Base-by-base conservation (phyloP, 371 early-diverging fungal genomes). In the Mortierella sp. region DNA sequence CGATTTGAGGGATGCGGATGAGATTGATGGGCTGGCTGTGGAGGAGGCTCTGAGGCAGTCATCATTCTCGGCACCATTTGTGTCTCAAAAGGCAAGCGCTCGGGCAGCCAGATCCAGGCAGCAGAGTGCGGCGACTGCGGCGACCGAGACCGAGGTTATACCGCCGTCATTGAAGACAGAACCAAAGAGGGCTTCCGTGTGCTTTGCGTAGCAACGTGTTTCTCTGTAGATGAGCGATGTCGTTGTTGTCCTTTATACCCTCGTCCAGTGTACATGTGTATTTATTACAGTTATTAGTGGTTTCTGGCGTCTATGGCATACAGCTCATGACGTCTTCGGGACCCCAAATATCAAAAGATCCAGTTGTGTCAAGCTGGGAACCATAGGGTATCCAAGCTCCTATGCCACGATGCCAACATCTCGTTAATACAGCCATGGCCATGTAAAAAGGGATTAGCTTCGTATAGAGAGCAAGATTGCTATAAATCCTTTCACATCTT, bases 271-370 rank as follows among this genome's bases (percentile, higher is more conserved):
- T n/a, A n/a, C n/a, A n/a, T n/a, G n/a, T n/a, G n/a, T n/a, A n/a
- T 34, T 34, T 34, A 34, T 34, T 34, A 11, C 37, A 34, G 7
- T 34, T 14, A 11, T 34, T 34, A 2, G n/a, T n/a, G n/a, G n/a
- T n/a, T n/a, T n/a, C n/a, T n/a, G n/a, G n/a, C n/a, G n/a, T n/a
- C n/a, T n/a, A n/a, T n/a, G n/a, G n/a, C n/a, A 39, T 39, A 14
- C 39, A 3, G 11, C 21, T 54, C 24, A 55, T n/a, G 28, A 42
- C 14, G 32, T 15, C 21, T 62, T 64, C 1, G 65, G n/a, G 3
- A 53, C 52, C n/a, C 76, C 76, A 64, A 75, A 76, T 21, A 75
- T 39, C 1, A 76, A 28, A 6, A 76, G 54, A 50, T 76, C 70
- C n/a, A 75, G 54, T 7, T 69, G 70, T 12, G 64, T 50, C 15